phyloP scores from a whole-genome alignment of 371 early-diverging fungal species.

The Mucor irregularis region DNA sequence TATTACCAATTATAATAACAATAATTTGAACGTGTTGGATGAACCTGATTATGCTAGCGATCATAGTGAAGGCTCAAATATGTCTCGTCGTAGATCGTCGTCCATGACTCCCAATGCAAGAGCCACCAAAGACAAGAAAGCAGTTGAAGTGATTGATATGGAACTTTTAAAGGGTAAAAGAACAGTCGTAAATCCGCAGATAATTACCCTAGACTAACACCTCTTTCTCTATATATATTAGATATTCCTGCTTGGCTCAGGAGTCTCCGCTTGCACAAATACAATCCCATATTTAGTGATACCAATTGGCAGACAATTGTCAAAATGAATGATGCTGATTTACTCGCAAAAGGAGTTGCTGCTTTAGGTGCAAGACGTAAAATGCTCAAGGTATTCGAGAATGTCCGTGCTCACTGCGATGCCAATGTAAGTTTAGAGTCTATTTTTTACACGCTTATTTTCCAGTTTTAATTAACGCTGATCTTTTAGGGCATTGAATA shows the following conservation, averaged over 20 bases:
- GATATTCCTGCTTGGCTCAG: constrained; percentile 92
- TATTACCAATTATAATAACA: no score
- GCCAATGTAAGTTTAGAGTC: constrained; percentile 40
- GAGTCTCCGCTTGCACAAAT: constrained; percentile 90
- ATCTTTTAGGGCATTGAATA: background rate
- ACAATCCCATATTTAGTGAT: constrained; percentile 77
- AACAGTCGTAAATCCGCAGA: background rate
- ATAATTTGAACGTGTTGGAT: constrained; percentile 23
- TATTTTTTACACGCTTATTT: background rate
- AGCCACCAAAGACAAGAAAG: constrained; percentile 68
- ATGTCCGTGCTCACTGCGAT: constrained; percentile 61
- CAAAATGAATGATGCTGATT: constrained; percentile 77
- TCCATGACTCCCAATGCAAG: constrained; percentile 16
- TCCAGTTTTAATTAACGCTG: background rate
- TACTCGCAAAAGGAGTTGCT: constrained; percentile 85
- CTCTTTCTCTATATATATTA: no score
- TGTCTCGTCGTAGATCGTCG: constrained; percentile 21
- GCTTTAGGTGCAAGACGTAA: constrained; percentile 96
- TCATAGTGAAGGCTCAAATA: constrained; percentile 52
- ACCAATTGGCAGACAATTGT: constrained; percentile 86
- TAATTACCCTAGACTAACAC: no score
- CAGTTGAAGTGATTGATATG: constrained; percentile 70
- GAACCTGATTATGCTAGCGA: constrained; percentile 54
- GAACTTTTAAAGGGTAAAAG: constrained; percentile 65
- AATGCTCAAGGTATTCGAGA: constrained; percentile 95